These are phyloP conservation scores for Botrytis aclada DNA, from an alignment of 2,329 filamentous ascomycete genomes.

Conservation along the genomic window DNA sequence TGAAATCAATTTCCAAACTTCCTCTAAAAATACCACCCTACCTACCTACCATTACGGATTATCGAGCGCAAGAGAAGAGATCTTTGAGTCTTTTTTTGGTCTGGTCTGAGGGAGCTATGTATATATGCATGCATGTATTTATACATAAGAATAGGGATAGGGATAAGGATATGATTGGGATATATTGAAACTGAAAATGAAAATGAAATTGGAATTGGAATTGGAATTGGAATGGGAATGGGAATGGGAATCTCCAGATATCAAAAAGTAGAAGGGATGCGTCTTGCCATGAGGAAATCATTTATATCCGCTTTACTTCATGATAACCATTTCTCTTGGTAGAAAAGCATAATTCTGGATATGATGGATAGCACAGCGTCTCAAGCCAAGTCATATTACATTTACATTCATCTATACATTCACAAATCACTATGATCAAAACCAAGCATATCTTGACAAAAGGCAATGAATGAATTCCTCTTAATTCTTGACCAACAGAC, in stretches of 20 bases:
- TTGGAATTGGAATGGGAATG: too few species aligned
- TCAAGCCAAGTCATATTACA: not conserved
- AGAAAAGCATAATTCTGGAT: not conserved
- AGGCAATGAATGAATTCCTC: not conserved
- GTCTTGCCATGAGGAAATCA: not conserved
- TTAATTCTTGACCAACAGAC: not conserved
- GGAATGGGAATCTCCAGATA: not conserved
- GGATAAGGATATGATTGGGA: too few species aligned
- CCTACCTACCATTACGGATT: too few species aligned
- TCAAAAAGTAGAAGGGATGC: not conserved
- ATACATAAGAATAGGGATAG: too few species aligned
- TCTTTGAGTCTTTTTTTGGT: not conserved
- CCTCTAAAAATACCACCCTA: too few species aligned
- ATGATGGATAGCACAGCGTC: not conserved
- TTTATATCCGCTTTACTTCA: not conserved
- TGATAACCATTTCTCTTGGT: not conserved
- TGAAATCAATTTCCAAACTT: too few species aligned
- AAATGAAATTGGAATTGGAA: too few species aligned
- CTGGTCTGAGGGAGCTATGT: not conserved
- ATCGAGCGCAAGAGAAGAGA: too few species aligned
- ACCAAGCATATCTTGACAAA: not conserved
- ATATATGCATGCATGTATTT: too few species aligned
- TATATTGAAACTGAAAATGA: too few species aligned
- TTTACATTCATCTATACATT: not conserved
- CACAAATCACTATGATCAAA: not conserved